phyloP scores from a whole-genome alignment of 2,329 filamentous ascomycete genomes.

The Dactylellina leptospora region DNA sequence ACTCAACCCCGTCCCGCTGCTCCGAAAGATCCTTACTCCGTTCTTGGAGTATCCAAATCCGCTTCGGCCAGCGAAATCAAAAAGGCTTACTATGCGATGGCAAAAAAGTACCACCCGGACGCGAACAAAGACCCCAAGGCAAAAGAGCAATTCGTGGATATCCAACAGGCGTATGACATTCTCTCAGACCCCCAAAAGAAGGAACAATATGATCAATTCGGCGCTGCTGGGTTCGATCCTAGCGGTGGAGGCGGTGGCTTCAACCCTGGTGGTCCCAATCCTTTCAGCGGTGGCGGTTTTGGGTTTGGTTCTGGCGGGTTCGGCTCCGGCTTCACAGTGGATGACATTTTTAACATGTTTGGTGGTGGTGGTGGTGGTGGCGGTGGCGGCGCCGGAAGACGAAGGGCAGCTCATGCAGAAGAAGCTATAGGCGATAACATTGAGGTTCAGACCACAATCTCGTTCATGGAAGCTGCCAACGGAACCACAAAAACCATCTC shows the following conservation, averaged over 20 bases:
- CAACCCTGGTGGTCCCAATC: conserved; percentile 70
- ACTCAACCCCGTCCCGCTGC: conserved; percentile 65
- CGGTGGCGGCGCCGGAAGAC: conserved; percentile 64
- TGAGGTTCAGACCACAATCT: conserved; percentile 90
- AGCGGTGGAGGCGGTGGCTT: conserved; percentile 63
- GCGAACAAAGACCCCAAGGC: conserved; percentile 95
- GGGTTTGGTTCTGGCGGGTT: conserved; percentile 73
- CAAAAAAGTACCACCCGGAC: conserved; percentile 97
- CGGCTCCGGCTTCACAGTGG: conserved; percentile 88
- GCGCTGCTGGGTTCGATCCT: conserved; percentile 85
- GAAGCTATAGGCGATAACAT: conserved; percentile 91
- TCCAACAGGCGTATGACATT: conserved; percentile 92
- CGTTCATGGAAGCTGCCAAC: conserved; percentile 95
- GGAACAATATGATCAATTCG: conserved; percentile 89
- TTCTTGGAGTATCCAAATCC: conserved; percentile 81
- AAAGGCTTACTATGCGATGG: conserved; percentile 96
- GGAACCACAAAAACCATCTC: conserved; percentile 87
- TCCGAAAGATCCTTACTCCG: conserved; percentile 81
- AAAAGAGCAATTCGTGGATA: conserved; percentile 93
- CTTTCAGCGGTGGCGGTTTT: conserved; percentile 68
- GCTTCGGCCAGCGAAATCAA: conserved; percentile 91
- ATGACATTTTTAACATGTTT: conserved; percentile 86
- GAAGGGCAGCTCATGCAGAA: conserved; percentile 72
- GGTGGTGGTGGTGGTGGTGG: conserved; percentile 67
- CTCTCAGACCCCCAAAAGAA: conserved; percentile 92